Conservation (phyloP, 495 filamentous ascomycete genomes). For the Aspergillus homomorphus region DNA sequence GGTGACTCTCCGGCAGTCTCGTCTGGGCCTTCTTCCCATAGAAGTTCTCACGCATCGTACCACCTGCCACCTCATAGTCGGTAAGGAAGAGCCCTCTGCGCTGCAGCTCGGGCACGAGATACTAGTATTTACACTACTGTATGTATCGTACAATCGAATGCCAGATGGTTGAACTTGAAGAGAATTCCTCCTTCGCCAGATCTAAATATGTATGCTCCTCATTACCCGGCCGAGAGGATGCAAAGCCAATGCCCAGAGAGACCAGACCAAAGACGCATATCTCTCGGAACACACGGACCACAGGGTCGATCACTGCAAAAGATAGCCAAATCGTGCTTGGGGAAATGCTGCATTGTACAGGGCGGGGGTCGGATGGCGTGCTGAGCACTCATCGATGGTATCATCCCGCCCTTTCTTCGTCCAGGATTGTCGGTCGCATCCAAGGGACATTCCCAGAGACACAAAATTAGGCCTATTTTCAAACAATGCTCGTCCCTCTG, state of each 20-base stretch:
- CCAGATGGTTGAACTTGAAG: neutral
- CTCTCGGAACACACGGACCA: neutral
- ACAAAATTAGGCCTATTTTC: neutral
- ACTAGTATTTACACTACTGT: too few relatives aligned
- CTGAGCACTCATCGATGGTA: slow-evolving; percentile 14
- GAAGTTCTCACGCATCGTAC: slow-evolving; percentile 46
- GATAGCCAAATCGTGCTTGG: neutral
- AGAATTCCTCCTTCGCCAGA: neutral
- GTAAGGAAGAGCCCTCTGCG: slow-evolving; percentile 46
- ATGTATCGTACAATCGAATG: neutral
- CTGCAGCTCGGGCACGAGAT: slow-evolving; percentile 44
- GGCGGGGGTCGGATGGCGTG: slow-evolving; percentile 42
- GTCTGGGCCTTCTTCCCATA: slow-evolving; percentile 20
- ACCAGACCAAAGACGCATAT: neutral
- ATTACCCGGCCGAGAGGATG: neutral
- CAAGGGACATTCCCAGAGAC: neutral
- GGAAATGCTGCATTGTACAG: slow-evolving; percentile 28
- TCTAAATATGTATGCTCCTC: neutral
- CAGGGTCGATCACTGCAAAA: neutral
- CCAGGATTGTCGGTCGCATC: neutral
- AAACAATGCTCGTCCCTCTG: neutral
- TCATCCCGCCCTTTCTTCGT: neutral
- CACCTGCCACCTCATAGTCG: slow-evolving; percentile 44
- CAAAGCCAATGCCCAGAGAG: neutral
- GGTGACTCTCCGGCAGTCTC: slow-evolving; percentile 41